Conservation (phyloP, 805 yeast genomes). For the Allodekkera sacchari region DNA sequence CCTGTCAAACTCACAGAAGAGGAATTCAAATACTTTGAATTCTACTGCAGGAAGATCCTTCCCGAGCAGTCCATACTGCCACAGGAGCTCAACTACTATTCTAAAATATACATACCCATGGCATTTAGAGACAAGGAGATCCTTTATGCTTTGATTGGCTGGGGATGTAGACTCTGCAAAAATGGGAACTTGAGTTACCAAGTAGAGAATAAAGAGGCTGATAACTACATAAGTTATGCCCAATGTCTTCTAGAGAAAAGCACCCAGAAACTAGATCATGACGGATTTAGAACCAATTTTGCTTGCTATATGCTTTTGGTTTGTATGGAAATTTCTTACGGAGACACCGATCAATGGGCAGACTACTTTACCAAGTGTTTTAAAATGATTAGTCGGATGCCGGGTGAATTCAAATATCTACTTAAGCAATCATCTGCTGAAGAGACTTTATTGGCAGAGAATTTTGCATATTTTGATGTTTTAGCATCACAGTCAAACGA, state of each 20-base stretch:
- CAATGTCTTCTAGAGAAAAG: slow-evolving; percentile 7
- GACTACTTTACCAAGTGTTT: slow-evolving; percentile 21
- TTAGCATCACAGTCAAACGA: slow-evolving; percentile 29
- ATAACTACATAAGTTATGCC: slow-evolving; percentile 8
- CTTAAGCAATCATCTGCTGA: slow-evolving; percentile 23
- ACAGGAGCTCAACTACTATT: slow-evolving; percentile 38
- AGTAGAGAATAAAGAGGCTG: slow-evolving; percentile 15
- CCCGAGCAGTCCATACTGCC: slow-evolving; percentile 41
- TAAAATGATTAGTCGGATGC: slow-evolving; percentile 18
- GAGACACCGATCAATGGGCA: slow-evolving; percentile 29
- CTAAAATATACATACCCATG: slow-evolving; percentile 46
- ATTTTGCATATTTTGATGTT: slow-evolving; percentile 33
- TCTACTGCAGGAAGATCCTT: slow-evolving; percentile 37
- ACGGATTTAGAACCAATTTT: slow-evolving; percentile 18
- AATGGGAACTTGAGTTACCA: slow-evolving; percentile 14
- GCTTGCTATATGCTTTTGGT: slow-evolving; percentile 23
- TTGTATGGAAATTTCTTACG: slow-evolving; percentile 25
- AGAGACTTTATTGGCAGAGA: slow-evolving; percentile 27
- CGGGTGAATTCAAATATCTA: slow-evolving; percentile 21
- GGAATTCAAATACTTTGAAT: slow-evolving; percentile 31
- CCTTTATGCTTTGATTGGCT: slow-evolving; percentile 41
- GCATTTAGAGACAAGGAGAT: slow-evolving; percentile 41
- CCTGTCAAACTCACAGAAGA: slow-evolving; percentile 12
- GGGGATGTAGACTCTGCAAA: slow-evolving; percentile 35
- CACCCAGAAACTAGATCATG: slow-evolving; percentile 8